Conservation (phyloP, 345 rosid species). For the Orychophragmus violaceus region DNA sequence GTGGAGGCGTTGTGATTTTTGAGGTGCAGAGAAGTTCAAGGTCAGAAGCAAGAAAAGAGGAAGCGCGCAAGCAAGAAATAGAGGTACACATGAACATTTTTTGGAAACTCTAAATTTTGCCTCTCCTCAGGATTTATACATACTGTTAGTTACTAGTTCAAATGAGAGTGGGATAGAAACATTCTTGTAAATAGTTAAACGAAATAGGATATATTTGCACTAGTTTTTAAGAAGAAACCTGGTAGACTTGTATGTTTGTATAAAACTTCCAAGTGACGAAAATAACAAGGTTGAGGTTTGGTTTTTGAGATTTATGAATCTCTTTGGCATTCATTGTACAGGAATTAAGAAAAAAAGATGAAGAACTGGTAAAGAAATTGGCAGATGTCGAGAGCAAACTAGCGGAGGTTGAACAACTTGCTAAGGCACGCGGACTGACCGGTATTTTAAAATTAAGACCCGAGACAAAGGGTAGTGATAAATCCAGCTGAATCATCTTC, state of each 20-base stretch:
- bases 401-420: constrained; percentile 70
- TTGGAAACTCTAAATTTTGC: background rate
- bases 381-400: constrained; percentile 50
- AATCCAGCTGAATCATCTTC: constrained; percentile 33
- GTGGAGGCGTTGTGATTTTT: constrained; percentile 67
- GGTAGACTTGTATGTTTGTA: background rate
- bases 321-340: constrained; percentile 26
- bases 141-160: background rate
- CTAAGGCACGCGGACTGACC: constrained; percentile 54
- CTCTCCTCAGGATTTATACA: background rate
- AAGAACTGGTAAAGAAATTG: constrained; percentile 49
- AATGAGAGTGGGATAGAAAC: background rate
- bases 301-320: constrained; percentile 3
- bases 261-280: background rate
- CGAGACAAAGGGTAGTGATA: constrained; percentile 15
- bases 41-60: constrained; percentile 88
- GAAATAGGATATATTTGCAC: background rate
- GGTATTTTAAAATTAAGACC: constrained; percentile 50
- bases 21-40: constrained; percentile 89
- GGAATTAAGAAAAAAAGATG: constrained; percentile 65
- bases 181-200: background rate
- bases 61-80: constrained; percentile 56
- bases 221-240: constrained; percentile 4
- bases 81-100: constrained; percentile 41
- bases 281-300: background rate